A percentile compares a stretch with the other conserved stretches of the same genome.
Conservation (phyloP, 306 rosid genomes). For the Cicer arietinum region DNA sequence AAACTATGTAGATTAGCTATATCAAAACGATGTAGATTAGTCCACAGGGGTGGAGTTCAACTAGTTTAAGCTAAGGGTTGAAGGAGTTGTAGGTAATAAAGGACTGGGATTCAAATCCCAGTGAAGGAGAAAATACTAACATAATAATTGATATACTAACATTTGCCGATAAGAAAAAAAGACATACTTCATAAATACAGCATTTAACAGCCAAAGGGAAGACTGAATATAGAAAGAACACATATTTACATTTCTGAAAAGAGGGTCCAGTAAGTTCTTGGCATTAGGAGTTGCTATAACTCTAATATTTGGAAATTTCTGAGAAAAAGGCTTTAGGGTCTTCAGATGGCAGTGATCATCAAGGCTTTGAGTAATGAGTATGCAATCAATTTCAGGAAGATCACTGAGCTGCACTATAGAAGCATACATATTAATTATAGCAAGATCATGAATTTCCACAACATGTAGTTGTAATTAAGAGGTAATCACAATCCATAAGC, state of each 20-base stretch:
- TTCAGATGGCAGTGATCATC: constrained; percentile 99
- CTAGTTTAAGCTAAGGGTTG: too few species aligned
- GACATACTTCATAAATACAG: background rate
- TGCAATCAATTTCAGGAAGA: constrained; percentile 83
- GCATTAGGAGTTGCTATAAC: constrained; percentile 91
- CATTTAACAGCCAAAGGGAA: constrained; percentile 30
- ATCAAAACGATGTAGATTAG: background rate
- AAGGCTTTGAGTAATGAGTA: constrained; percentile 90
- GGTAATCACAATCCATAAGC: background rate
- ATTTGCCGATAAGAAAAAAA: constrained; percentile 2
- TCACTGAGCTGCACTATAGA: constrained; percentile 78
- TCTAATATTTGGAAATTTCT: constrained; percentile 64
- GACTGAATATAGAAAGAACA: constrained; percentile 1
- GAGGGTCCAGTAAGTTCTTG: constrained; percentile 74
- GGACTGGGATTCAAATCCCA: too few species aligned
- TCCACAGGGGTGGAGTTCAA: too few species aligned
- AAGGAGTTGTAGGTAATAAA: too few species aligned
- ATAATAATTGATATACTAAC: too few species aligned
- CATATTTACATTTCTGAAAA: constrained; percentile 74
- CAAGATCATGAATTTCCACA: constrained; percentile 35
- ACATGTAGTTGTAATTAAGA: constrained; percentile 2
- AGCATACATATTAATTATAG: constrained; percentile 43
- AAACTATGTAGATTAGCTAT: background rate
- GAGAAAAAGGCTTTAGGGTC: constrained; percentile 76
- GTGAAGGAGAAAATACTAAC: too few species aligned